Conservation (phyloP, 129 eudicot genomes). For the carrot (Daucus carota) region DNA sequence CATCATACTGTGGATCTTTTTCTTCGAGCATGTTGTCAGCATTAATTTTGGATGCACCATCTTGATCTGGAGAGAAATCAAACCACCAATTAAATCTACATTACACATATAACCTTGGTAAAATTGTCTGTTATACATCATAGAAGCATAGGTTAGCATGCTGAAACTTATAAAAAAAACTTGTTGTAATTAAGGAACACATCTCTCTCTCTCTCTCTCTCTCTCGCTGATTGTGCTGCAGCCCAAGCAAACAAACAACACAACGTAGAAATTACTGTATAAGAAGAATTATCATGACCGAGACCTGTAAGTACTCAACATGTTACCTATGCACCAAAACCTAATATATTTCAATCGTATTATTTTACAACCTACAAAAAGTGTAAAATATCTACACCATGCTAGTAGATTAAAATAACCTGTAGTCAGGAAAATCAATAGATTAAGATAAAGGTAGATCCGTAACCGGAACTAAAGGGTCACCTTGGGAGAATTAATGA, state of each 20-base stretch:
- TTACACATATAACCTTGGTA: background rate
- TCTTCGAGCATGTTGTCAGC: conserved; percentile 51
- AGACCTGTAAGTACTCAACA: background rate
- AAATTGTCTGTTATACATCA: background rate
- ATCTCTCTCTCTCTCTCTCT: too few species aligned
- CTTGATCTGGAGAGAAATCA: conserved; percentile 24
- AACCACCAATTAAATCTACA: conserved; percentile 8
- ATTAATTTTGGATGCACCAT: conserved; percentile 28
- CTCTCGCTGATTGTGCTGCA: background rate
- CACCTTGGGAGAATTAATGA: background rate
- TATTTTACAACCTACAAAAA: background rate
- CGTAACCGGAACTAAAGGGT: background rate
- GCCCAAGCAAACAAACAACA: background rate
- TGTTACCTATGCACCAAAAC: background rate
- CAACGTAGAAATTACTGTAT: background rate
- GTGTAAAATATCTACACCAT: background rate
- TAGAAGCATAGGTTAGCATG: background rate
- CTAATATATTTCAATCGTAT: too few species aligned
- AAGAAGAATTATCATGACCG: background rate
- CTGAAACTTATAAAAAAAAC: background rate
- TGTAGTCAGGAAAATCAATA: background rate
- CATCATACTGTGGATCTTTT: conserved; percentile 66
- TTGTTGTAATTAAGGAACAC: background rate
- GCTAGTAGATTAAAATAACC: background rate
- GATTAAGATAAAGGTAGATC: background rate